phyloP scores from a whole-genome alignment of 2,329 filamentous ascomycete species.

The Clarireedia sp. region DNA sequence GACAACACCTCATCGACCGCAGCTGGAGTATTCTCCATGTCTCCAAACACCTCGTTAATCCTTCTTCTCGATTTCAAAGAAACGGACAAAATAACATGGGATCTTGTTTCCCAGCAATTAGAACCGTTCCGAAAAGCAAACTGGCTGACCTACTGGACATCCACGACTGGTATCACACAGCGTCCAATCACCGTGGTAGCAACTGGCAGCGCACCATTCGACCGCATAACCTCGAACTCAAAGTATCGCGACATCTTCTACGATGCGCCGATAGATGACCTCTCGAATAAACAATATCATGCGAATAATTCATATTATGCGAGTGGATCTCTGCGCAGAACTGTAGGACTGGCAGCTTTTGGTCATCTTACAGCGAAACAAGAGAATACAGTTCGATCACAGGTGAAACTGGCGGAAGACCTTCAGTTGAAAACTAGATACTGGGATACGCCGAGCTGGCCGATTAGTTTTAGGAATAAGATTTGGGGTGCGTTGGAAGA shows the following conservation, averaged over 20 bases:
- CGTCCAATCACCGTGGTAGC: slow-evolving; percentile 42
- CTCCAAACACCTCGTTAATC: slow-evolving; percentile 19
- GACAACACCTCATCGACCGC: background rate
- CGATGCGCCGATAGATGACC: slow-evolving; percentile 35
- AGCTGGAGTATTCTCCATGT: slow-evolving; percentile 14
- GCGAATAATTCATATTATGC: slow-evolving; percentile 26
- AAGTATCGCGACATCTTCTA: slow-evolving; percentile 38
- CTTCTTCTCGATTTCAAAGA: slow-evolving; percentile 45
- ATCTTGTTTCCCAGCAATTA: slow-evolving; percentile 34
- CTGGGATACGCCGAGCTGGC: background rate
- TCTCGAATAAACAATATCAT: slow-evolving; percentile 18
- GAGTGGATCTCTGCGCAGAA: slow-evolving; percentile 11
- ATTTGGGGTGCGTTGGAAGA: background rate
- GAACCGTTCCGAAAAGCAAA: slow-evolving; percentile 27
- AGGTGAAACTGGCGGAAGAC: background rate
- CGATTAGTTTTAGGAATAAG: background rate
- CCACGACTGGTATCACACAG: slow-evolving; percentile 28
- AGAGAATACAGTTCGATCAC: background rate
- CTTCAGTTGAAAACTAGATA: background rate
- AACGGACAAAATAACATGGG: slow-evolving; percentile 32
- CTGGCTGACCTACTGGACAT: slow-evolving; percentile 37
- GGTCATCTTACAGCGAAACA: too few relatives aligned
- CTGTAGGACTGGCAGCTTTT: background rate
- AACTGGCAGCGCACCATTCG: slow-evolving; percentile 40
- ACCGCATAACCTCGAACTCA: slow-evolving; percentile 23